Evolutionary conservation across 2,329 filamentous ascomycete species (phyloP).

Genomic region (Clonostachys solani): DNA sequence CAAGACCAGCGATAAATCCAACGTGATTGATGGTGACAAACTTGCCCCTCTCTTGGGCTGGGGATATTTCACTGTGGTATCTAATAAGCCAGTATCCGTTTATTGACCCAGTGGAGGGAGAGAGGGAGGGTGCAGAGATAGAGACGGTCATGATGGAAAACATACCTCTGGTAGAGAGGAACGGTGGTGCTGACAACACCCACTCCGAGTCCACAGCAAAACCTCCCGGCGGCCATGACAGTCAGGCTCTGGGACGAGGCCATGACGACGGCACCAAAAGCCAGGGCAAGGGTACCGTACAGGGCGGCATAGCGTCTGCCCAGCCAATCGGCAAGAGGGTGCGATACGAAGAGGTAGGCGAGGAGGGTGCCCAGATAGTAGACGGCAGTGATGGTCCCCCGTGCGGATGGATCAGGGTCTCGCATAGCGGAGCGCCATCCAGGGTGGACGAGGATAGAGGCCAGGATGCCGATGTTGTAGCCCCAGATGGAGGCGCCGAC

Average conservation of each 20-base stretch:
- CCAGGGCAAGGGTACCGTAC: constrained; percentile 37
- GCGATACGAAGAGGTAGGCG: constrained; percentile 50
- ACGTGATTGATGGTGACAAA: constrained; percentile 57
- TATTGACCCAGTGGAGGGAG: background rate
- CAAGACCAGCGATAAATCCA: constrained; percentile 50
- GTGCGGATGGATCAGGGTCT: constrained; percentile 36
- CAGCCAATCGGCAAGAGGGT: constrained; percentile 42
- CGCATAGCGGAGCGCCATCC: constrained; percentile 45
- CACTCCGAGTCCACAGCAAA: constrained; percentile 47
- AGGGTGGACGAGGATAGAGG: constrained; percentile 50
- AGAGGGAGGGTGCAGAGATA: background rate
- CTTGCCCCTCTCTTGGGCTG: constrained; percentile 45
- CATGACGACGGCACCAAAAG: constrained; percentile 43
- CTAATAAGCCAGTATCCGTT: background rate
- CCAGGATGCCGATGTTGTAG: constrained; percentile 55
- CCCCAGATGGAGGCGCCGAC: constrained; percentile 54
- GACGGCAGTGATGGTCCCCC: constrained; percentile 48
- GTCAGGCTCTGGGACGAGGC: constrained; percentile 34
- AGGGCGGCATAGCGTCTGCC: constrained; percentile 48
- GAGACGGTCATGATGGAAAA: too few relatives aligned
- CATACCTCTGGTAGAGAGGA: constrained; percentile 51
- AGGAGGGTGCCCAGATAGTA: constrained; percentile 55
- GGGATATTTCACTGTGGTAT: constrained; percentile 43
- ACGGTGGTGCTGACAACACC: constrained; percentile 52
- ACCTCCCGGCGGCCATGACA: constrained; percentile 45